Percentiles rank a stretch among this genome's conserved stretches.
These are phyloP conservation scores for Ilex paraguariensis DNA, from an alignment of 305 asterid species.

Conservation along the genomic window DNA sequence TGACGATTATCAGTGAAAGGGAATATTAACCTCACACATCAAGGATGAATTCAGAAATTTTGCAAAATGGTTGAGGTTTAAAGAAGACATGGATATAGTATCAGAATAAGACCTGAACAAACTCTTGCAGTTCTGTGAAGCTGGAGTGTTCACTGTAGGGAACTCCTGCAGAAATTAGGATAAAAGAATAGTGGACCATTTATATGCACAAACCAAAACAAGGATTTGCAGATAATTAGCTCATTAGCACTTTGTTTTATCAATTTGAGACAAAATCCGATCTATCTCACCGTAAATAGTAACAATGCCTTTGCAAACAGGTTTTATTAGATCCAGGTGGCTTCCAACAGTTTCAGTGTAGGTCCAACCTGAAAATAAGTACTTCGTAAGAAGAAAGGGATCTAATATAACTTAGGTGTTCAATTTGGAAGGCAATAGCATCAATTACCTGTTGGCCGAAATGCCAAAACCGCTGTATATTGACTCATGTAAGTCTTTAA, in stretches of 20 bases:
- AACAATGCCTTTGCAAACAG: slow-evolving; percentile 13
- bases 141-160: slow-evolving; percentile 20
- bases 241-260: background rate
- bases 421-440: no score
- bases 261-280: background rate
- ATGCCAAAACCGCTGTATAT: slow-evolving; percentile 13
- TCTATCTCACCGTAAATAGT: slow-evolving; percentile 19
- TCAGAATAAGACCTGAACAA: slow-evolving; percentile 15
- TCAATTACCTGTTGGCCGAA: slow-evolving; percentile 19
- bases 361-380: slow-evolving; percentile 15
- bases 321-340: slow-evolving; percentile 13
- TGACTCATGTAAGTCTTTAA: slow-evolving; percentile 6
- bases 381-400: background rate
- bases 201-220: no score
- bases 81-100: background rate
- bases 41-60: background rate
- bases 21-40: background rate
- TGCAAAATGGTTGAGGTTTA: background rate
- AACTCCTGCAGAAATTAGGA: slow-evolving; percentile 12
- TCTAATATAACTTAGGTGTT: no score
- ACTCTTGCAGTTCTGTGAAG: slow-evolving; percentile 19
- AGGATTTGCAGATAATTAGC: no score
- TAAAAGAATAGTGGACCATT: no score
- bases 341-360: slow-evolving; percentile 13
- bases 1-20: background rate